phyloP scores from a whole-genome alignment of 2,329 filamentous ascomycete genomes.

The Acrodontium crateriforme region DNA sequence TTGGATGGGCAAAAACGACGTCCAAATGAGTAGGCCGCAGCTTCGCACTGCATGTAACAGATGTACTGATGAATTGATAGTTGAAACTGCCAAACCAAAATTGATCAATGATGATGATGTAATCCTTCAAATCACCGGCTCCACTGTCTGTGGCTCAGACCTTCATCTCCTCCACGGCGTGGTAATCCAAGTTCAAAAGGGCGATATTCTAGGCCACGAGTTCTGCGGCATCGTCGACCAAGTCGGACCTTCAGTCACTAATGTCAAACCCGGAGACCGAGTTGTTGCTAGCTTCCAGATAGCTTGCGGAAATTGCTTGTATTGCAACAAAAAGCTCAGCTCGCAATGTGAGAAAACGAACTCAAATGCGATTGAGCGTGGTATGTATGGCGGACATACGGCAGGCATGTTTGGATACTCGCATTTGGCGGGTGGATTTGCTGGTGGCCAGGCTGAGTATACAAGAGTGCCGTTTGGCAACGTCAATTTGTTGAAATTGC shows the following conservation, averaged over 20 bases:
- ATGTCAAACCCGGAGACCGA: slow-evolving; percentile 34
- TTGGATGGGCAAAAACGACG: slow-evolving; percentile 72
- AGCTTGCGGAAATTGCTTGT: slow-evolving; percentile 55
- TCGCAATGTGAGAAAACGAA: slow-evolving; percentile 74
- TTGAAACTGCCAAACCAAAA: slow-evolving; percentile 55
- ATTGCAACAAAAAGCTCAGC: slow-evolving; percentile 63
- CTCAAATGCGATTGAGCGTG: slow-evolving; percentile 53
- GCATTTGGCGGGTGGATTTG: slow-evolving; percentile 73
- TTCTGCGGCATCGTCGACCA: slow-evolving; percentile 38
- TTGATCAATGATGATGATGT: slow-evolving; percentile 63
- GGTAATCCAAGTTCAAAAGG: slow-evolving; percentile 37
- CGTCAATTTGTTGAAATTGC: slow-evolving; percentile 67
- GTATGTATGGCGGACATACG: slow-evolving; percentile 67
- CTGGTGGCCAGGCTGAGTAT: slow-evolving; percentile 78
- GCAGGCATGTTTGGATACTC: slow-evolving; percentile 48
- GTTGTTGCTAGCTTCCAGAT: slow-evolving; percentile 85
- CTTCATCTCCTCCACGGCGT: slow-evolving; percentile 41
- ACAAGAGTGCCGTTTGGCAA: slow-evolving; percentile 69
- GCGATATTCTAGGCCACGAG: slow-evolving; percentile 39
- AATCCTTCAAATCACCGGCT: slow-evolving; percentile 62
- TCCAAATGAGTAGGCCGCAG: slow-evolving; percentile 44
- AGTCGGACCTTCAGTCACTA: slow-evolving; percentile 29
- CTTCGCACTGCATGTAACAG: background rate
- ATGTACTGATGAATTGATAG: slow-evolving; percentile 10
- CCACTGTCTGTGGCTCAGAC: slow-evolving; percentile 48